Conservation (phyloP, 2,329 filamentous ascomycete genomes). For the Arthrobotrys entomopaga region DNA sequence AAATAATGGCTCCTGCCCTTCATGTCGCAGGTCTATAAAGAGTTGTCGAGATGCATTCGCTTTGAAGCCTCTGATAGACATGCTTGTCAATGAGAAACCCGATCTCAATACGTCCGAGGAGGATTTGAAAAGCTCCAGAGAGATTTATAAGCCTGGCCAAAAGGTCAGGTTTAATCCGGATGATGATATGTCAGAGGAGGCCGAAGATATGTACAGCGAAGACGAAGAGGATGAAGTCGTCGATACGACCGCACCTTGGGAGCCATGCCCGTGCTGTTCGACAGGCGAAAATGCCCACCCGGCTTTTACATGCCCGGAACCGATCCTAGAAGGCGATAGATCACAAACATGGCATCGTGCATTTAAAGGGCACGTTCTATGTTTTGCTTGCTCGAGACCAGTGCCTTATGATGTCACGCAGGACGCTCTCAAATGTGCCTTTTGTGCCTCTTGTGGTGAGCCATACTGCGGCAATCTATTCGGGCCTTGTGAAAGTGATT, state of each 20-base stretch:
- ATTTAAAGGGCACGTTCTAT: slow-evolving; percentile 36
- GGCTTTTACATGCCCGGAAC: slow-evolving; percentile 23
- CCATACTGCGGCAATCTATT: slow-evolving; percentile 24
- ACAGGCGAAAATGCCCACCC: slow-evolving; percentile 16
- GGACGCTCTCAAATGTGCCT: slow-evolving; percentile 20
- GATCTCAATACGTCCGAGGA: slow-evolving; percentile 31
- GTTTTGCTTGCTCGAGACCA: slow-evolving; percentile 8
- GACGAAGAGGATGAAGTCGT: slow-evolving; percentile 28
- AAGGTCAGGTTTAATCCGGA: slow-evolving; percentile 14
- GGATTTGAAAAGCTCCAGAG: slow-evolving; percentile 17
- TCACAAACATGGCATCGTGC: not conserved
- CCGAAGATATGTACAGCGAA: slow-evolving; percentile 5
- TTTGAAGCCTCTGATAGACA: slow-evolving; percentile 47
- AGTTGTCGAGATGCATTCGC: slow-evolving; percentile 46
- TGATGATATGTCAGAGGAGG: slow-evolving; percentile 17
- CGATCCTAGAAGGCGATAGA: slow-evolving; percentile 18
- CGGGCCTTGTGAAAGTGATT: slow-evolving; percentile 6
- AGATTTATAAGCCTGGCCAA: slow-evolving; percentile 41
- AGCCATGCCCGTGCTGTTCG: slow-evolving; percentile 30
- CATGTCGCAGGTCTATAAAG: slow-evolving; percentile 18
- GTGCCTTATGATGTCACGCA: slow-evolving; percentile 9
- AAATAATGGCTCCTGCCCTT: slow-evolving; percentile 34
- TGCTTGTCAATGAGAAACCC: slow-evolving; percentile 49
- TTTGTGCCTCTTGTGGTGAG: slow-evolving; percentile 27
- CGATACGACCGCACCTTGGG: not conserved